Evolutionary conservation across 805 yeast species (phyloP), one percentile per base, ranked within the genome.

Genomic region (Middelhovenomyces tepae): DNA sequence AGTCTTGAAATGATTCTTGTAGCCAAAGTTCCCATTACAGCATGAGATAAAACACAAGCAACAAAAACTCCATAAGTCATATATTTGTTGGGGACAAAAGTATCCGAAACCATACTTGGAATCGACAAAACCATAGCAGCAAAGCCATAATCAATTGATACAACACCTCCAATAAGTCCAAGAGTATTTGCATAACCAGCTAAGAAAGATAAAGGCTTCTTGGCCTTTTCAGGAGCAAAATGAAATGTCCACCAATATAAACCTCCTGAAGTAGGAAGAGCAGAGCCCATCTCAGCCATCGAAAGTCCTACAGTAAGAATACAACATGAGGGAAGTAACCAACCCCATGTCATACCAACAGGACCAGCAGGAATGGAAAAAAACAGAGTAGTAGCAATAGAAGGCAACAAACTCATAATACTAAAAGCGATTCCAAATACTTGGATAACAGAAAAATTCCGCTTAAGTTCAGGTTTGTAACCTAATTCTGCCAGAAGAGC

Each of bases 231-330:
- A 2, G 84, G 86, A 16, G 85, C 74, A 49, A 74, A 78, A 49
- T 74, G 67, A 53, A 65, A 73, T 1, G 82, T 72, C 76, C 80
- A 75, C 54, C 70, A 74, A 50, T 76, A 80, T 24, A 79, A 57
- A 6, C 87, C 87, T 35, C 87, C 87, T 14, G 80, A 71, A 1
- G 87, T 78, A 17, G 89, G 87, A 43, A 75, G 69, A 1, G 85
- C 70, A 22, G 78, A 68, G 1, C 79, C 82, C 40, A 77, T 54
- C 46, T 77, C 79, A 4, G 81, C 64, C 75, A 80, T 70, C 11
- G 78, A 63, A 5, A 69, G 41, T 11, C 84, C 85, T n/a, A 75
- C 67, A 7, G 63, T 48, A 35, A 76, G 48, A 36, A 78, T 74
- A 44, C 75, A 72, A 7, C 62, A 38, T 4, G 75, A 66, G 21